phyloP scores from a whole-genome alignment of 2,329 filamentous ascomycete species.

The Colletotrichum salicis region DNA sequence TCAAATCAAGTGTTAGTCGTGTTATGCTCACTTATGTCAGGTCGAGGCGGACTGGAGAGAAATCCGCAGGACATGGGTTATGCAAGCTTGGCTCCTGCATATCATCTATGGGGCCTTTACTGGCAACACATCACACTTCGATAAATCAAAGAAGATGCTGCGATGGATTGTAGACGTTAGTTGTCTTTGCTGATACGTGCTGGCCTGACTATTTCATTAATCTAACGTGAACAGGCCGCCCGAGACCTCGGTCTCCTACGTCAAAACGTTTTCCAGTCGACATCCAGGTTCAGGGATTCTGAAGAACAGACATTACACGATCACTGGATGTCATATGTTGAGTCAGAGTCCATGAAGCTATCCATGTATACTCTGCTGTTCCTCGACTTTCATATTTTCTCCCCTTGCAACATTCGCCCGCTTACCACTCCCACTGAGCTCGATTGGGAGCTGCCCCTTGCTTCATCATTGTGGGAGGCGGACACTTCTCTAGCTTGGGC shows the following conservation, averaged over 20 bases:
- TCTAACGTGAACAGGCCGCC: constrained; percentile 30
- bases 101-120: constrained; percentile 45
- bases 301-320: constrained; percentile 36
- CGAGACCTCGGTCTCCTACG: constrained; percentile 42
- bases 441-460: constrained; percentile 47
- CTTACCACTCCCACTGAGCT: constrained; percentile 45
- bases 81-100: constrained; percentile 44
- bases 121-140: constrained; percentile 39
- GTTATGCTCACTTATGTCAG: constrained; percentile 27
- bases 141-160: constrained; percentile 42
- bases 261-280: constrained; percentile 40
- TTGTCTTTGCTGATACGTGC: background rate
- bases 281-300: constrained; percentile 63
- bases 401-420: constrained; percentile 43
- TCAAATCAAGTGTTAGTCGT: background rate
- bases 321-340: constrained; percentile 41
- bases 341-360: constrained; percentile 45
- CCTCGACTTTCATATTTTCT: constrained; percentile 44
- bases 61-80: constrained; percentile 40
- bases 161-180: constrained; percentile 43
- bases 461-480: constrained; percentile 44
- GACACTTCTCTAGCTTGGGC: constrained; percentile 42
- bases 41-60: constrained; percentile 39
- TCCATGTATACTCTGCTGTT: constrained; percentile 44
- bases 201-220: background rate